These are phyloP conservation scores for Acmispon strigosus DNA, from an alignment of 306 rosid genomes.

Conservation along the genomic window DNA sequence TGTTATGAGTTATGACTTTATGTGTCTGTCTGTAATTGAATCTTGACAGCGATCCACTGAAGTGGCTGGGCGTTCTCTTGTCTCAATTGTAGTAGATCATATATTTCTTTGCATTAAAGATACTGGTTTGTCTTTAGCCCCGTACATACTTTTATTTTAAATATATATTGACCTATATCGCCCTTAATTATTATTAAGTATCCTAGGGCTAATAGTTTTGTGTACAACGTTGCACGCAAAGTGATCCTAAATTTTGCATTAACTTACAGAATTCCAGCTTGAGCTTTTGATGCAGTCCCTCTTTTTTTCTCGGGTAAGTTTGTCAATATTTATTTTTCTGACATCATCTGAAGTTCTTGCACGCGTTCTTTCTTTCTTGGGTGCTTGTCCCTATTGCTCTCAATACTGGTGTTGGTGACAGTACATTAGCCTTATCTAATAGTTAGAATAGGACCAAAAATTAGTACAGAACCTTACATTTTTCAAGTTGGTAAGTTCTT, in stretches of 20 bases:
- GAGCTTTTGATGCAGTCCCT: conserved; percentile 93
- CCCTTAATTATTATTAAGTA: conserved; percentile 6
- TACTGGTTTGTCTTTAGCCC: conserved; percentile 53
- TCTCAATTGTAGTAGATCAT: conserved; percentile 83
- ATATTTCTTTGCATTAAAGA: conserved; percentile 87
- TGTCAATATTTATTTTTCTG: neutral
- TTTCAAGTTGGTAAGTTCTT: neutral
- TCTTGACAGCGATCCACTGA: conserved; percentile 68
- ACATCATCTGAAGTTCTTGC: neutral
- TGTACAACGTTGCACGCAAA: neutral
- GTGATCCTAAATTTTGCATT: conserved; percentile 21
- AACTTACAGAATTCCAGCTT: conserved; percentile 82
- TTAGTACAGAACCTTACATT: neutral
- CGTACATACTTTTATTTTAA: neutral
- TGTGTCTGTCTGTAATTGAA: conserved; percentile 28
- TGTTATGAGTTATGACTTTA: conserved; percentile 9
- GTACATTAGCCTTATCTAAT: conserved; percentile 13
- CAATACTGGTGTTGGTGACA: neutral
- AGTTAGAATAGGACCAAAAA: neutral
- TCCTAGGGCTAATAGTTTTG: neutral
- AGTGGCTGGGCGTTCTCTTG: conserved; percentile 83
- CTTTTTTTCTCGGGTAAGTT: conserved; percentile 78
- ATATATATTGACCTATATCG: neutral
- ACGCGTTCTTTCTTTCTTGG: neutral
- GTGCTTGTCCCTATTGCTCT: conserved; percentile 8